Percentiles rank a stretch among this genome's conserved stretches.
These are phyloP conservation scores for Sphagnum contortum DNA, from an alignment of 225 moss, liverwort and hornwort species.

Conservation along the genomic window DNA sequence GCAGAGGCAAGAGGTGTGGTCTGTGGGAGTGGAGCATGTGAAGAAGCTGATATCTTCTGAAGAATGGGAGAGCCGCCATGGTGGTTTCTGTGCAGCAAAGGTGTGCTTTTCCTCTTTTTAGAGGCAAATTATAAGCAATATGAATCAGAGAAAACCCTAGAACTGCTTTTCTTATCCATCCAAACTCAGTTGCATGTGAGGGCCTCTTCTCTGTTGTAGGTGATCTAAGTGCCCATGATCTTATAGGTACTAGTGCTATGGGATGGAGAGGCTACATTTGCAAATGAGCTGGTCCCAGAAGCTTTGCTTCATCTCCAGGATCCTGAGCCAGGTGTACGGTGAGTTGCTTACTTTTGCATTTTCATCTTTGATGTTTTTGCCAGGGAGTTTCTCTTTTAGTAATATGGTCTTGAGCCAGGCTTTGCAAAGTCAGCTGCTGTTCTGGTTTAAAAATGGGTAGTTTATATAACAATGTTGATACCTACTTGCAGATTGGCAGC, in stretches of 20 bases:
- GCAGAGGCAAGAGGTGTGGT: conserved; percentile 33
- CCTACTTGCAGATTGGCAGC: conserved; percentile 51
- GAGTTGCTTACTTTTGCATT: conserved; percentile 23
- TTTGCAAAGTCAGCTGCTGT: no score
- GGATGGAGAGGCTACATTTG: conserved; percentile 30
- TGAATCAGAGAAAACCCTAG: no score
- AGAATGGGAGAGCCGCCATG: conserved; percentile 65
- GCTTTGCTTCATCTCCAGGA: conserved; percentile 60
- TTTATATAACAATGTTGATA: conserved; percentile 4
- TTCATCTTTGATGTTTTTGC: background rate
- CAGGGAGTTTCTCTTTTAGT: no score
- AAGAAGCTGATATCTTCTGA: conserved; percentile 44
- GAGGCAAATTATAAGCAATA: no score
- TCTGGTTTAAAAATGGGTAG: no score
- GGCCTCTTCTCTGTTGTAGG: background rate
- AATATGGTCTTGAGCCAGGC: no score
- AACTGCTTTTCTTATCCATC: no score
- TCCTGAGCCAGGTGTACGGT: conserved; percentile 71
- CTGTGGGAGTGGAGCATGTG: conserved; percentile 27
- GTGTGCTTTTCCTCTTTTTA: conserved; percentile 9
- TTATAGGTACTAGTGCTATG: conserved; percentile 44
- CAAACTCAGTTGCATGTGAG: no score
- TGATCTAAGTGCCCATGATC: background rate
- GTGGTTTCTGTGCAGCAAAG: conserved; percentile 68
- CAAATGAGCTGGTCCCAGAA: conserved; percentile 44